phyloP scores from a whole-genome alignment of 2,329 filamentous ascomycete genomes.

The Emmonsiellopsis sp. region DNA sequence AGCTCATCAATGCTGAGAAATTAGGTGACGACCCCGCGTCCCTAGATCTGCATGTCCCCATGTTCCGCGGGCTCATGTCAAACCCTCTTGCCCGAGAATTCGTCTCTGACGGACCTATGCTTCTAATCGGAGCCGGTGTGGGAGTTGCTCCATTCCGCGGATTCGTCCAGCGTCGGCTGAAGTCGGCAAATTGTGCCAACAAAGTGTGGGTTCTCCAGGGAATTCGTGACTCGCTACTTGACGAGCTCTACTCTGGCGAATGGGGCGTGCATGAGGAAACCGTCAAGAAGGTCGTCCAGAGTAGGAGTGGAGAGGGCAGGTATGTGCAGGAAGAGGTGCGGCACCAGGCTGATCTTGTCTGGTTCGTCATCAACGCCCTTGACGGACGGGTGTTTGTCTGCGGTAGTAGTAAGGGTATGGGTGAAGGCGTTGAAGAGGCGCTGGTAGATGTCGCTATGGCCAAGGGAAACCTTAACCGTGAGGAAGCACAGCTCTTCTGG shows the following conservation, averaged over 20 bases:
- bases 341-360: conserved; percentile 89
- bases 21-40: conserved; percentile 44
- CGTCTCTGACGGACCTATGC: conserved; percentile 89
- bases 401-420: conserved; percentile 92
- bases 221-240: conserved; percentile 83
- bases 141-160: conserved; percentile 96
- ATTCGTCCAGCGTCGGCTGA: conserved; percentile 87
- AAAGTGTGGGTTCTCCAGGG: conserved; percentile 97
- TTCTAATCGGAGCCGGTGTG: conserved; percentile 91
- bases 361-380: conserved; percentile 94
- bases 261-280: conserved; percentile 89
- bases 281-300: conserved; percentile 74
- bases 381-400: conserved; percentile 96
- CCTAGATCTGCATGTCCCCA: conserved; percentile 69
- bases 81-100: conserved; percentile 92
- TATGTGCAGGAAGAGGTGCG: conserved; percentile 96
- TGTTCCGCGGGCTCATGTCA: conserved; percentile 98
- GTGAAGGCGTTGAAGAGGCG: conserved; percentile 84
- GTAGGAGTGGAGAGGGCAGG: conserved; percentile 64
- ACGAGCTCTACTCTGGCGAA: conserved; percentile 94
- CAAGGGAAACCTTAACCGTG: conserved; percentile 75
- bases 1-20: conserved; percentile 59
- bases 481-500: conserved; percentile 85
- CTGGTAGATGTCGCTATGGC: conserved; percentile 84
- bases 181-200: conserved; percentile 92